These are phyloP conservation scores for Alternaria gansuensis DNA, from an alignment of 2,329 filamentous ascomycete genomes.

Conservation along the genomic window DNA sequence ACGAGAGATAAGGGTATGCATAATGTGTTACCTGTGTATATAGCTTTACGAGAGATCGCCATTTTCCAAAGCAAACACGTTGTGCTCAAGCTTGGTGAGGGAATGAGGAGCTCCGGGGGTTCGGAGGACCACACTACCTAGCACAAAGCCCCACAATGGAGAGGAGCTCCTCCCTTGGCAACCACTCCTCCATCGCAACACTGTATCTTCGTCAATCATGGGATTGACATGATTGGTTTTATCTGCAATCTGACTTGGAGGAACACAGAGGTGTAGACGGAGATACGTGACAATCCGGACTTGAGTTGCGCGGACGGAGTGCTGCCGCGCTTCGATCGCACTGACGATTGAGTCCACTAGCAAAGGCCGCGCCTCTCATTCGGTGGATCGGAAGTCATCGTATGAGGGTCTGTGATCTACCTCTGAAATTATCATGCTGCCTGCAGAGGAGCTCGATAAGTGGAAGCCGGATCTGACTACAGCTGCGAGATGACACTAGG, in stretches of 20 bases:
- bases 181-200: not conserved
- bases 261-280: not conserved
- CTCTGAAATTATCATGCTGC: not conserved
- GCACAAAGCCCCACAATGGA: not conserved
- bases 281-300: not conserved
- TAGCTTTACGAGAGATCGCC: not conserved
- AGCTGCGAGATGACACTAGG: not conserved
- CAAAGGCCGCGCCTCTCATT: not conserved
- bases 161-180: not conserved
- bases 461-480: not conserved
- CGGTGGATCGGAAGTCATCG: not conserved
- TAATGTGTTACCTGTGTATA: not conserved
- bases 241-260: not conserved
- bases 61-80: constrained; percentile 1
- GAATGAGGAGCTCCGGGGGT: not conserved
- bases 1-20: not conserved
- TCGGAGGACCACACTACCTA: not conserved
- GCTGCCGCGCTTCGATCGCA: not conserved
- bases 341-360: not conserved
- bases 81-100: not conserved
- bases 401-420: not conserved
- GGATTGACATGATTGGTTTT: not conserved
- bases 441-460: not conserved
- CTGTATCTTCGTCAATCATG: not conserved
- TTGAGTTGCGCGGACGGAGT: not conserved